Evolutionary conservation across 73 alveolate genomes (phyloP), one percentile per base, ranked within the genome.

Genomic region (Chromera velia): DNA sequence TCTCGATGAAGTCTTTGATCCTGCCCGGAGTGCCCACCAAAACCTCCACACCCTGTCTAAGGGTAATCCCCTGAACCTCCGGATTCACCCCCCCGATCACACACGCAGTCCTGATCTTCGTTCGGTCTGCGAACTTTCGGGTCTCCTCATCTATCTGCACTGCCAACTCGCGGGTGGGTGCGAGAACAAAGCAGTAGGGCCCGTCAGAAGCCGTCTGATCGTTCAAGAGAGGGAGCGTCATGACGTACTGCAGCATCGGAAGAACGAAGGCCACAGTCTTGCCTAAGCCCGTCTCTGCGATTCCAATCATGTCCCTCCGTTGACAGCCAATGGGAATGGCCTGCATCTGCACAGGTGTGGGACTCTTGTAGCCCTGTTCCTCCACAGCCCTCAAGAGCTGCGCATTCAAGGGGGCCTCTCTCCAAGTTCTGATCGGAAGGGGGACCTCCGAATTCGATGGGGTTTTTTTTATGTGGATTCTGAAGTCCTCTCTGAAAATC

Each of bases 11-110:
- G 76, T 92, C 98, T 28, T 84, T 86, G 34, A 92, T 81, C 88
- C 98, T 83, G 0, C 98, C 98, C 1, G 98, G 98, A 17, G 98
- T 90, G 0, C 98, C 98, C 46, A 92, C 90, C 66, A 92, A 82
- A 28, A 92, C 86, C 81, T 92, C 98, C n/a, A n/a, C n/a, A n/a
- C 98, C 98, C 62, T 86, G 28, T 49, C 88, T 73, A 40, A 92
- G 82, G 72, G 77, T 81, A 7, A 89, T 77, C 30, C 91, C 90
- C 90, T 94, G 95, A 78, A 86, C 94, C 67, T 91, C 95, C 24
- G 94, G 90, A 80, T 88, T 88, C 81, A 92, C 68, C 40, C 98
- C 98, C 32, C 95, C 95, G 45, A 87, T 84, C 28, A 90, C 81
- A 33, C 82, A 32, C 28, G 73, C 84, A 48, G 89, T 80, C 67